Base-by-base conservation (phyloP, 1,284 basidiomycete genomes). In the Tilletia walkeri region DNA sequence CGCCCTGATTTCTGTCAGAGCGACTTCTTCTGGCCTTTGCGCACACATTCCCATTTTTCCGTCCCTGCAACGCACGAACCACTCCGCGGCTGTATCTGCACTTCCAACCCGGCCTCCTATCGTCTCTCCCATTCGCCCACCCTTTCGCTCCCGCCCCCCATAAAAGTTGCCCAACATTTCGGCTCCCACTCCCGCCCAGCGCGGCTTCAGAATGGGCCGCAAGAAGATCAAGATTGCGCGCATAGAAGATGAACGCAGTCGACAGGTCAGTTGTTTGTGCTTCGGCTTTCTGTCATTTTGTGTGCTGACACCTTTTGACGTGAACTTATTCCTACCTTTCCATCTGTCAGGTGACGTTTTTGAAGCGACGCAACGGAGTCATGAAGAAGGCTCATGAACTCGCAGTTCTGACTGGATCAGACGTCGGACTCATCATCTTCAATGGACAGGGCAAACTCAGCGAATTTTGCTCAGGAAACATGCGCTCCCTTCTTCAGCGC, bases 321-420 rank as follows among this genome's bases (percentile, higher is more conserved):
- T 34, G 20, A 30, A 16, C 24, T 12, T 63, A 3, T 36, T 16
- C 36, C 16, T 36, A 20, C 5, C 4, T 14, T 30, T 4, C 30
- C 30, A 14, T 18, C n/a, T 41, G 34, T 10, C 90, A 90, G 73
- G 93, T 94, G 77, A 94, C 92, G 73, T 94, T 93, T 86, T 87
- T 93, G 84, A 94, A 94, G 89, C 91, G 92, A 78, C 93, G 93
- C 86, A 91, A 91, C 72, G 92, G 92, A 2, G 88, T 94, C 69
- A 93, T 94, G 89, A 93, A 93, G 84, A 93, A 93, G 83, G 92
- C 92, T 0, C 92, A 92, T 84, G 92, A 93, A 85, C 89, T 93
- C 61, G 92, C 91, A 45, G 91, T 93, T 3, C 85, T 90, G 67
- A 90, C 89, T 79, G 88, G 88, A 38, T 89, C 89, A 70, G 89